phyloP scores from a whole-genome alignment of 2,329 filamentous ascomycete species.

The Neoarthrinium moseri region DNA sequence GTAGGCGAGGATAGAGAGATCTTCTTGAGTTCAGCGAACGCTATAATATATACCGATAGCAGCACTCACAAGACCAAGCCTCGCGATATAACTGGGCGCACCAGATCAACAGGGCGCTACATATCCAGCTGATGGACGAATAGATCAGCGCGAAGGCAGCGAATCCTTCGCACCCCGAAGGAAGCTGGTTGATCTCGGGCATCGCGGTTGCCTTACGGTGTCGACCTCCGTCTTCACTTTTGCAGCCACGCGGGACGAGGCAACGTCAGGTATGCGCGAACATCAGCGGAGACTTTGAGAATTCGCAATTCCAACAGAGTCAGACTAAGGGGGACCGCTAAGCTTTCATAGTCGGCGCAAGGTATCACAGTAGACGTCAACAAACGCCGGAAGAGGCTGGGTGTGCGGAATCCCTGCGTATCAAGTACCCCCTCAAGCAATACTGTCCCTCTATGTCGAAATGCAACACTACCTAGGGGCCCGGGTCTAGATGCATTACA shows the following conservation, averaged over 20 bases:
- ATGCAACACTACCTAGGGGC: not conserved
- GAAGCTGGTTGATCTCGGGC: conserved; percentile 13
- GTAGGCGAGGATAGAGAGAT: conserved; percentile 21
- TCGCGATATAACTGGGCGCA: conserved; percentile 22
- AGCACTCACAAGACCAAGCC: conserved; percentile 21
- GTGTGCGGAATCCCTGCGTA: too few relatives aligned
- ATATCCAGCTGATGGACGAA: conserved; percentile 12
- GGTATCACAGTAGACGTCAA: not conserved
- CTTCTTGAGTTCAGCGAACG: conserved; percentile 11
- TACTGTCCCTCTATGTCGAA: not conserved
- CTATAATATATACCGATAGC: not conserved
- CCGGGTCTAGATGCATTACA: not conserved
- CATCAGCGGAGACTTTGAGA: not conserved
- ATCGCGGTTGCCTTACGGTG: conserved; percentile 1
- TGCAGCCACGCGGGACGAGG: not conserved
- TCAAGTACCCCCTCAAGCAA: too few relatives aligned
- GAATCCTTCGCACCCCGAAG: conserved; percentile 16
- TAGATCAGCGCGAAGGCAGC: conserved; percentile 16
- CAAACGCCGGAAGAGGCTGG: too few relatives aligned
- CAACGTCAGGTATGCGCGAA: not conserved
- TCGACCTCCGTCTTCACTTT: not conserved
- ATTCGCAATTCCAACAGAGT: not conserved
- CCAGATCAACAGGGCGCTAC: conserved; percentile 19
- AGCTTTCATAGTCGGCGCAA: conserved; percentile 2
- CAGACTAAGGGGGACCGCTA: not conserved